Evolutionary conservation across 345 rosid species (phyloP).

Genomic region (Cardamine occulta): DNA sequence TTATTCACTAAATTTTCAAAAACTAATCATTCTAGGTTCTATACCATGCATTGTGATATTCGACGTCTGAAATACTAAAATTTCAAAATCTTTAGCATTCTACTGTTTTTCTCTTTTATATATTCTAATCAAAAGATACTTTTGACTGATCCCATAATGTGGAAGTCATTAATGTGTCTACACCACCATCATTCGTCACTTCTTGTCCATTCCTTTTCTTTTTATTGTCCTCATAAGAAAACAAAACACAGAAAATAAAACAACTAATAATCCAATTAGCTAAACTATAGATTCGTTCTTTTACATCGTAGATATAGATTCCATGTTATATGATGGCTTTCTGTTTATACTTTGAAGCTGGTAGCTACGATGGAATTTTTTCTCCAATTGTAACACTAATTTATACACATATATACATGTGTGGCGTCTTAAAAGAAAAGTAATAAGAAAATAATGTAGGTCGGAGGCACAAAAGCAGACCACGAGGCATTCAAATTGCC

Average conservation of each 20-base stretch:
- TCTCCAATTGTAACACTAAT: neutral
- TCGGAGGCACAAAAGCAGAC: conserved; percentile 17
- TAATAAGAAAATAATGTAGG: neutral
- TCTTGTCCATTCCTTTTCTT: neutral
- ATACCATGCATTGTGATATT: no score
- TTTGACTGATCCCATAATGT: conserved; percentile 8
- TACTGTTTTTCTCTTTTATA: neutral
- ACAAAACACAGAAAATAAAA: neutral
- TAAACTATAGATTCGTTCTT: neutral
- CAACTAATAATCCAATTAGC: conserved; percentile 2
- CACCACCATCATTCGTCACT: conserved; percentile 10
- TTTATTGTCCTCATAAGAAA: neutral
- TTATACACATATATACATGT: no score
- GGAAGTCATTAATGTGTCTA: conserved; percentile 19
- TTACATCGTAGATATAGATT: neutral
- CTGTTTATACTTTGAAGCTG: conserved; percentile 1
- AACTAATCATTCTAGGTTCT: no score
- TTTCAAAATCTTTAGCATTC: no score
- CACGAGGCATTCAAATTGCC: conserved; percentile 39
- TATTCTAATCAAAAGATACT: neutral
- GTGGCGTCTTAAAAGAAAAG: neutral
- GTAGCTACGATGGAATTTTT: neutral
- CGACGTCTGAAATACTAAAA: no score
- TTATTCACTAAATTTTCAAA: no score
- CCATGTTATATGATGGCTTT: neutral